phyloP scores from a whole-genome alignment of 1,284 basidiomycete genomes.

The Boletus hoseneyae region DNA sequence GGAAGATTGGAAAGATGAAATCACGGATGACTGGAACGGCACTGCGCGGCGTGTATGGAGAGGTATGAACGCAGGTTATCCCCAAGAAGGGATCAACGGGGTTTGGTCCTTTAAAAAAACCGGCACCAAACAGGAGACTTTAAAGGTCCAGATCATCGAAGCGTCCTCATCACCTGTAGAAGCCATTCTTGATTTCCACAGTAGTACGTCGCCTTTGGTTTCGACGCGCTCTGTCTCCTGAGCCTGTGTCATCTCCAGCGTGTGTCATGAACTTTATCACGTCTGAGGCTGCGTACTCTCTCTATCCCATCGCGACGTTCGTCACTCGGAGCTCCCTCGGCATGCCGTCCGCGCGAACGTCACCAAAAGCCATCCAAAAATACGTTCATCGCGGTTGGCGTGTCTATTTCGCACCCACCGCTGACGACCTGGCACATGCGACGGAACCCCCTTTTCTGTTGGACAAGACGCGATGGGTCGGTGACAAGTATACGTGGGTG shows the following conservation, averaged over 20 bases:
- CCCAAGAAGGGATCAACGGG: background rate
- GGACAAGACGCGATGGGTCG: slow-evolving; percentile 22
- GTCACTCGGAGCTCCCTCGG: slow-evolving; percentile 17
- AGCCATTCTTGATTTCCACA: slow-evolving; percentile 42
- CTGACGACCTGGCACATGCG: background rate
- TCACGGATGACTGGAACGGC: slow-evolving; percentile 18
- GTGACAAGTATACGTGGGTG: slow-evolving; percentile 29
- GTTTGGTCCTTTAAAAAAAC: slow-evolving; percentile 25
- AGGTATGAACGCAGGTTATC: background rate
- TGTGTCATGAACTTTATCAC: slow-evolving; percentile 46
- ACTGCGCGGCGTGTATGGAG: slow-evolving; percentile 3
- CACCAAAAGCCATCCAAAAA: slow-evolving; percentile 19
- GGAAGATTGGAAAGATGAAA: slow-evolving; percentile 13
- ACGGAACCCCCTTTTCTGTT: slow-evolving; percentile 15
- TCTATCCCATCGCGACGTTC: slow-evolving; percentile 37
- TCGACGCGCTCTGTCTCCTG: background rate
- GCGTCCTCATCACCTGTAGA: slow-evolving; percentile 29
- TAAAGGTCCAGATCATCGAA: slow-evolving; percentile 39
- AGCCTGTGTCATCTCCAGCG: slow-evolving; percentile 25
- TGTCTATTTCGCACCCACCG: slow-evolving; percentile 11
- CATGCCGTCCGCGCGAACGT: background rate
- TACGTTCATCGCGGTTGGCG: slow-evolving; percentile 32
- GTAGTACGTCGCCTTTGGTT: slow-evolving; percentile 34
- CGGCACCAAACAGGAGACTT: background rate
- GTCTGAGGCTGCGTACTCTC: slow-evolving; percentile 31